Evolutionary conservation across 2,329 filamentous ascomycete species (phyloP).

Genomic region (Mollisiaceae sp.): DNA sequence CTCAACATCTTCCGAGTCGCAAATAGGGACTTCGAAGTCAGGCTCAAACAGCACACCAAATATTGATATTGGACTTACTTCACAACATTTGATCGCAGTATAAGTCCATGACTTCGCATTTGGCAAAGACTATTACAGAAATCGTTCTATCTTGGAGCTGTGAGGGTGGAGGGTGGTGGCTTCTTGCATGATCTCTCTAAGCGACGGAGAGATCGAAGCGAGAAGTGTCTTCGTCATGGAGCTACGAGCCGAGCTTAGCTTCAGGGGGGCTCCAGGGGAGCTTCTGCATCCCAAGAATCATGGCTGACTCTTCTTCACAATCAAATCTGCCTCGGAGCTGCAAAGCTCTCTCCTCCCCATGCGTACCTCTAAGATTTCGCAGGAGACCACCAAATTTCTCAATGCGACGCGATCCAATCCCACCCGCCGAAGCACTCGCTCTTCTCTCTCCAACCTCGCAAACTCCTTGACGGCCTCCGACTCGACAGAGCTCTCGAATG

Average conservation of each 20-base stretch:
- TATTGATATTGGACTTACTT: background rate
- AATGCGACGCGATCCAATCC: conserved; percentile 49
- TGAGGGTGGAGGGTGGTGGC: too few species aligned
- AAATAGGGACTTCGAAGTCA: background rate
- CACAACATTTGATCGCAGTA: background rate
- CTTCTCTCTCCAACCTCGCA: conserved; percentile 48
- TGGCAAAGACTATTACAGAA: background rate
- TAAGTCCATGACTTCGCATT: conserved; percentile 3
- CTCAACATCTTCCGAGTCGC: too few species aligned
- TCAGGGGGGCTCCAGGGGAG: conserved; percentile 16
- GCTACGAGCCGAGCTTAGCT: conserved; percentile 18
- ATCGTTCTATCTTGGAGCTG: background rate
- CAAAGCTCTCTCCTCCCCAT: conserved; percentile 27
- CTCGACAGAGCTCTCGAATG: background rate
- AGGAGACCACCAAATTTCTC: conserved; percentile 62
- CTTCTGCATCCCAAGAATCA: background rate
- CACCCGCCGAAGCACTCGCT: conserved; percentile 55
- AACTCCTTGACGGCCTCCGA: conserved; percentile 32
- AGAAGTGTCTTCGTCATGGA: conserved; percentile 21
- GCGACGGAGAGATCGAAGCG: conserved; percentile 5
- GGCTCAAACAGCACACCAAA: background rate
- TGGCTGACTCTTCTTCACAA: conserved; percentile 6
- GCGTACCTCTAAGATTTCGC: conserved; percentile 59
- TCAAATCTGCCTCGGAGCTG: conserved; percentile 3
- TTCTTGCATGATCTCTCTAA: background rate